phyloP scores from a whole-genome alignment of 345 rosid genomes.

The Cochlearia excelsa region DNA sequence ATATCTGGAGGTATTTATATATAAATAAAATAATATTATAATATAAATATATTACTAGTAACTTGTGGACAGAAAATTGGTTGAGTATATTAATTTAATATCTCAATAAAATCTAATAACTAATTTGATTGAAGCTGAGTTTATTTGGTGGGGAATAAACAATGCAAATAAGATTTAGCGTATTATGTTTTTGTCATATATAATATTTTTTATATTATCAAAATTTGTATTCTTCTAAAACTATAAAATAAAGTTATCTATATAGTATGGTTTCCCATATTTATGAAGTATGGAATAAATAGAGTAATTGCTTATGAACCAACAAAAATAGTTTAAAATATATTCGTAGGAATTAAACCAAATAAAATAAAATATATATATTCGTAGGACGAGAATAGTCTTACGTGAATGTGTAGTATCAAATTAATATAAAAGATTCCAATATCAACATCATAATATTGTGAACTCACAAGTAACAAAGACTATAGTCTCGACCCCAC shows the following conservation, averaged over 20 bases:
- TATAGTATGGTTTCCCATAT: no score
- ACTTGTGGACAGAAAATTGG: constrained; percentile 24
- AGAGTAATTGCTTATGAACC: no score
- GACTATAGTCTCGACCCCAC: constrained; percentile 1
- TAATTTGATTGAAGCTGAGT: constrained; percentile 17
- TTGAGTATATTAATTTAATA: constrained; percentile 26
- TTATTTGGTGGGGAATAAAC: constrained; percentile 11
- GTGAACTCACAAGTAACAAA: constrained; percentile 13
- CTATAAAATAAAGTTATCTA: no score
- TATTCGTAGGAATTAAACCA: neutral
- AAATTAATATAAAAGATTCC: neutral
- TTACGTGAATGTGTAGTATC: constrained; percentile 5
- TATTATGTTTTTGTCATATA: neutral
- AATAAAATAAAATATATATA: no score
- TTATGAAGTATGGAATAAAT: no score
- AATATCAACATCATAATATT: constrained; percentile 8
- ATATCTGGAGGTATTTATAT: constrained; percentile 9
- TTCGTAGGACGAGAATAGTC: neutral
- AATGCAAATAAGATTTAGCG: neutral
- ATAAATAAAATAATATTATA: neutral
- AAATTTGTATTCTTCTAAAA: no score
- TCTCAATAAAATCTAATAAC: constrained; percentile 24
- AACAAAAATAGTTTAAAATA: neutral
- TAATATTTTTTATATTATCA: neutral
- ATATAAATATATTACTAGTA: neutral